phyloP scores from a whole-genome alignment of 495 filamentous ascomycete genomes.

The Ascobolus immersus region DNA sequence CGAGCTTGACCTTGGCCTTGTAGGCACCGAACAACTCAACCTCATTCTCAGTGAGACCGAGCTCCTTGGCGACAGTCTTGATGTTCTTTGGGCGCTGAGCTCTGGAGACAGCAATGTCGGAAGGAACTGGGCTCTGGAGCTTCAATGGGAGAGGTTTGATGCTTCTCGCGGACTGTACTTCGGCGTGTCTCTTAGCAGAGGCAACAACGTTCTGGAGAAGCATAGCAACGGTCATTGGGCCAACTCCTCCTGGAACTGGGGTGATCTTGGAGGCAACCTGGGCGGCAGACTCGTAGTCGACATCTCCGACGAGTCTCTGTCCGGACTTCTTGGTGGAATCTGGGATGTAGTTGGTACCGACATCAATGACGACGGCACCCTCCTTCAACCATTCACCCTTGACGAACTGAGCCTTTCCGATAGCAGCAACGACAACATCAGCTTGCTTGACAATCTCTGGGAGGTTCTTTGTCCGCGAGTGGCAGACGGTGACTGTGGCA shows the following conservation, averaged over 20 bases:
- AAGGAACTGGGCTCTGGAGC: constrained; percentile 51
- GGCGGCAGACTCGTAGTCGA: constrained; percentile 66
- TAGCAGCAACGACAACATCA: constrained; percentile 76
- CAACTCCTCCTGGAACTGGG: constrained; percentile 86
- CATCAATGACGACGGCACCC: constrained; percentile 84
- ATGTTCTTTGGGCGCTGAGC: constrained; percentile 77
- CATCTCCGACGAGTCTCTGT: constrained; percentile 79
- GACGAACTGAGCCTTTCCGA: constrained; percentile 65
- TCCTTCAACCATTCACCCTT: constrained; percentile 90
- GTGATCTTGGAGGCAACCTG: constrained; percentile 88
- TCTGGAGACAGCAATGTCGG: constrained; percentile 78
- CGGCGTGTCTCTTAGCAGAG: constrained; percentile 54
- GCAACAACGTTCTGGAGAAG: constrained; percentile 81
- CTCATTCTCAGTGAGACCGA: constrained; percentile 66
- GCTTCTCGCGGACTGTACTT: constrained; percentile 47
- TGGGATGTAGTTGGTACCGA: constrained; percentile 90
- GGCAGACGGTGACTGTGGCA: constrained; percentile 88
- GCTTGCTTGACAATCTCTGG: constrained; percentile 50
- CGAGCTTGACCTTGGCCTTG: constrained; percentile 82
- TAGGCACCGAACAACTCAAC: constrained; percentile 81
- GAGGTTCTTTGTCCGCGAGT: constrained; percentile 58
- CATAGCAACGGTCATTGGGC: constrained; percentile 97
- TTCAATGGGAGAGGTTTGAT: constrained; percentile 59
- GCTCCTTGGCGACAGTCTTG: constrained; percentile 53
- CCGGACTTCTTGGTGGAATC: constrained; percentile 87